phyloP scores from a whole-genome alignment of 768 basidiomycete genomes.

The Lactarius deliciosus region DNA sequence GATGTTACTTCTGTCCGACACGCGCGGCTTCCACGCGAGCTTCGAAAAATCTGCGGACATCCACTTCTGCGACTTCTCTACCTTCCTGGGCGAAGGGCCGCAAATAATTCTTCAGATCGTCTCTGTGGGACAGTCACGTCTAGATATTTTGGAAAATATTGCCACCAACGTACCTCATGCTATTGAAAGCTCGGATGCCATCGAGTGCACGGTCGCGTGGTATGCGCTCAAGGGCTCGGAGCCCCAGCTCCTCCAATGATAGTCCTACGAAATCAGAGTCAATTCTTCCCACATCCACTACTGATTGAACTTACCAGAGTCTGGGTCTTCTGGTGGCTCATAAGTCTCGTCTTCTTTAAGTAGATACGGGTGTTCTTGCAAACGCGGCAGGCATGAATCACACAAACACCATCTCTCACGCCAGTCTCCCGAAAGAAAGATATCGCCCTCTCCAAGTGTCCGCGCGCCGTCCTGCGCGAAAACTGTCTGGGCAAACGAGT shows the following conservation, averaged over 20 bases:
- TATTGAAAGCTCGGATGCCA: conserved; percentile 80
- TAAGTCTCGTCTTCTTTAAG: conserved; percentile 81
- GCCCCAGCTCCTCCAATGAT: conserved; percentile 79
- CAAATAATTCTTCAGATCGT: conserved; percentile 41
- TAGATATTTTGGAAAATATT: not conserved
- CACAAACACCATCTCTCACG: conserved; percentile 82
- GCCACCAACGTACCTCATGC: conserved; percentile 60
- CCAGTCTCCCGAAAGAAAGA: conserved; percentile 74
- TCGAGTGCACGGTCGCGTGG: conserved; percentile 82
- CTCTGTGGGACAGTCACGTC: conserved; percentile 42
- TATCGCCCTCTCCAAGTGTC: conserved; percentile 59
- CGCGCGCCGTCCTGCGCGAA: conserved; percentile 36
- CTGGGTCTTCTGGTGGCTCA: conserved; percentile 84
- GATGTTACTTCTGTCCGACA: conserved; percentile 6
- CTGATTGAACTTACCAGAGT: conserved; percentile 56
- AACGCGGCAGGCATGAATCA: conserved; percentile 54
- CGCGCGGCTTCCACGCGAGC: conserved; percentile 13
- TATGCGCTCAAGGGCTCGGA: conserved; percentile 69
- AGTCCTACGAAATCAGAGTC: conserved; percentile 45
- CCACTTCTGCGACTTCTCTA: conserved; percentile 23
- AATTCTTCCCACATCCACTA: not conserved
- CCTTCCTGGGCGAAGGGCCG: conserved; percentile 26
- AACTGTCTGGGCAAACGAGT: conserved; percentile 47
- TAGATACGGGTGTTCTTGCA: conserved; percentile 58
- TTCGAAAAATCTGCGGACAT: conserved; percentile 26